A percentile compares a stretch with the other conserved stretches of the same genome.
Conservation (phyloP, 176 grass and related monocot species). For the Oropetium thomaeum region DNA sequence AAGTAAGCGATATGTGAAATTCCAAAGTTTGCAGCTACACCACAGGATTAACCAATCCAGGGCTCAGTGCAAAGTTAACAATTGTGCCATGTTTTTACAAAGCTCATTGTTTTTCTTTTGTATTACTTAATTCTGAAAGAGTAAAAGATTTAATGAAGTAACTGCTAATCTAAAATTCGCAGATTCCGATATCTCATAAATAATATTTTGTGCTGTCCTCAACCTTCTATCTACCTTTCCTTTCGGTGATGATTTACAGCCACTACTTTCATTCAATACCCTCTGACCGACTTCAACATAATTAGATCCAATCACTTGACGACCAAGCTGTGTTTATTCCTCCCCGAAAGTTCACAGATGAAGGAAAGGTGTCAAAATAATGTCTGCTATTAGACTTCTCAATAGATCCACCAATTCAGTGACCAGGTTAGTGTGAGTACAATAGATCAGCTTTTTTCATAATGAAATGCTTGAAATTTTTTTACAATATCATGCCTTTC, state of each 20-base stretch:
- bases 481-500: background rate
- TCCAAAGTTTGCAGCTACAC: conserved; percentile 21
- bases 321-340: background rate
- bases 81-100: background rate
- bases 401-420: conserved; percentile 21
- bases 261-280: conserved; percentile 29
- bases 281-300: conserved; percentile 17
- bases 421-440: background rate
- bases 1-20: conserved; percentile 34
- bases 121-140: conserved; percentile 8
- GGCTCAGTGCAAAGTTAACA: background rate
- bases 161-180: conserved; percentile 12
- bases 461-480: background rate
- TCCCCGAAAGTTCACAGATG: conserved; percentile 17
- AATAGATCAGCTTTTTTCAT: conserved; percentile 13
- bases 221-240: conserved; percentile 18
- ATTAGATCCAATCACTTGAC: conserved; percentile 1
- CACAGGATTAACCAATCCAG: background rate
- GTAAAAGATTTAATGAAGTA: conserved; percentile 5
- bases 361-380: conserved; percentile 16
- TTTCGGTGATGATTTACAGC: conserved; percentile 18
- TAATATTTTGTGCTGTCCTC: conserved; percentile 14
- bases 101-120: background rate
- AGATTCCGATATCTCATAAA: conserved; percentile 24
- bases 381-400: conserved; percentile 14